Percentiles rank a stretch among this genome's conserved stretches.
Conservation (phyloP, 306 rosid species). For the Medicago truncatula region MtrunA17r5.0-ANR NC_053044.1:32377001-32377500, state of each 20-base stretch:
- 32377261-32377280: background rate
- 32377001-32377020: slow-evolving; percentile 45
- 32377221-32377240: too few species aligned
- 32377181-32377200: background rate
- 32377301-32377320: too few species aligned
- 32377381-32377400: too few species aligned
- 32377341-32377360: too few species aligned
- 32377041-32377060: slow-evolving; percentile 31
- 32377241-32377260: background rate
- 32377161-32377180: background rate
- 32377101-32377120: background rate
- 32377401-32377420: too few species aligned
- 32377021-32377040: slow-evolving; percentile 50
- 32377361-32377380: too few species aligned
- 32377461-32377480: too few species aligned
- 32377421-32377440: too few species aligned
- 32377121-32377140: background rate
- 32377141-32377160: slow-evolving; percentile 5
- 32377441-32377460: too few species aligned
- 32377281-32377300: too few species aligned
- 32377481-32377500: too few species aligned
- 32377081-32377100: background rate
- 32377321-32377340: too few species aligned
- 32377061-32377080: slow-evolving; percentile 26
- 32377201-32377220: background rate